Conservation (phyloP, 2,329 filamentous ascomycete genomes). For the Neophaeococcomyces mojaviensis region DNA sequence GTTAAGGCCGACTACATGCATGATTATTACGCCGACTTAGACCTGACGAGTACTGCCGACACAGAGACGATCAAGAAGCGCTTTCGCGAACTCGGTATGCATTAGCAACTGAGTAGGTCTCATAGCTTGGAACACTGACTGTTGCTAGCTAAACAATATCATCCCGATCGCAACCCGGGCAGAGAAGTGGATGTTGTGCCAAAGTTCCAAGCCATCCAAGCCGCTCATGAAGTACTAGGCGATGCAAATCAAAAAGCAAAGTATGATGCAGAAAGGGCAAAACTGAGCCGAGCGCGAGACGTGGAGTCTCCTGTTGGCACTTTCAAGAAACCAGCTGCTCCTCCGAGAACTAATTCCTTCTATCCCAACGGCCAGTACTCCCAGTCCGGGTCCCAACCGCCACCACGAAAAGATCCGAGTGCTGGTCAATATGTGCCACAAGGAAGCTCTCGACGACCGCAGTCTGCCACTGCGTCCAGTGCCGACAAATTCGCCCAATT, state of each 20-base stretch:
- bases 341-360: constrained; percentile 1
- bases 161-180: constrained; percentile 83
- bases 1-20: constrained; percentile 60
- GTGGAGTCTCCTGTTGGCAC: constrained; percentile 10
- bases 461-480: constrained; percentile 12
- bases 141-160: constrained; percentile 65
- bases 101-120: constrained; percentile 3
- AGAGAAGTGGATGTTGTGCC: constrained; percentile 70
- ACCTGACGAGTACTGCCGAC: constrained; percentile 60
- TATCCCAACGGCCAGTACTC: constrained; percentile 9
- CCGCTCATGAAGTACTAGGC: constrained; percentile 69
- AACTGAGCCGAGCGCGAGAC: constrained; percentile 13
- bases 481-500: constrained; percentile 22
- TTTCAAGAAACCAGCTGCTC: constrained; percentile 14
- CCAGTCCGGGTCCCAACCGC: constrained; percentile 16
- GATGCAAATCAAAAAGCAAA: constrained; percentile 51
- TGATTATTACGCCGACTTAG: constrained; percentile 82
- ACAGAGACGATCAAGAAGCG: constrained; percentile 75
- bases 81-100: constrained; percentile 70
- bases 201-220: constrained; percentile 79
- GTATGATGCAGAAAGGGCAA: constrained; percentile 53
- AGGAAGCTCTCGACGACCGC: constrained; percentile 11
- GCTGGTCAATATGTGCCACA: constrained; percentile 8
- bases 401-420: constrained; percentile 13
- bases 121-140: constrained; percentile 13